Conservation (phyloP, 495 filamentous ascomycete species). For the Barbatosphaeria neglecta region DNA sequence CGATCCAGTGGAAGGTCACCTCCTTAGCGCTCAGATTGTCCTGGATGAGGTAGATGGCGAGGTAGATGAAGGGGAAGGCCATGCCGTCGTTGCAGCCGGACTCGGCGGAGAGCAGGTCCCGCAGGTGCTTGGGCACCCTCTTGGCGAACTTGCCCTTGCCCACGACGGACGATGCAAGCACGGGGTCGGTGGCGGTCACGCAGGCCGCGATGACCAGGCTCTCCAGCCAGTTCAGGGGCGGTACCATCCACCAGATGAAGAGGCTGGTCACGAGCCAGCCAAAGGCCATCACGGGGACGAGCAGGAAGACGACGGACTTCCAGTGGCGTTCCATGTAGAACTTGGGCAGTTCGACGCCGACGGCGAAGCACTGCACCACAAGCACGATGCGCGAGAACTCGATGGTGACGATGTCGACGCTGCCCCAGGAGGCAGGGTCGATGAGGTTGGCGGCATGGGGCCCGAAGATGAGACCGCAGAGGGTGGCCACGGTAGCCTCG, state of each 20-base stretch:
- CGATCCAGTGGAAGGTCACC: slow-evolving; percentile 81
- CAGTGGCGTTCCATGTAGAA: slow-evolving; percentile 98
- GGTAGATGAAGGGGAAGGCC: slow-evolving; percentile 98
- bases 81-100: slow-evolving; percentile 99
- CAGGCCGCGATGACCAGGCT: slow-evolving; percentile 79
- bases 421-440: slow-evolving; percentile 77
- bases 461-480: slow-evolving; percentile 96
- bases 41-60: slow-evolving; percentile 75
- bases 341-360: slow-evolving; percentile 96
- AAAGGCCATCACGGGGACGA: slow-evolving; percentile 94
- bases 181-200: slow-evolving; percentile 95
- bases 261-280: slow-evolving; percentile 91
- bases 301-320: slow-evolving; percentile 78
- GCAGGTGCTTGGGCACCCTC: slow-evolving; percentile 89
- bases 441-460: slow-evolving; percentile 90
- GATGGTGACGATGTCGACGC: slow-evolving; percentile 86
- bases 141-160: slow-evolving; percentile 98
- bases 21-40: slow-evolving; percentile 55
- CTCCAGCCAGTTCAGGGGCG: slow-evolving; percentile 73
- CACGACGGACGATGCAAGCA: slow-evolving; percentile 93
- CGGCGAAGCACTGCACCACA: slow-evolving; percentile 98
- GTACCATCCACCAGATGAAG: slow-evolving; percentile 95
- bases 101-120: slow-evolving; percentile 91
- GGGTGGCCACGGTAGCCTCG: slow-evolving; percentile 91
- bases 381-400: slow-evolving; percentile 96